Base-by-base conservation (phyloP, 2,329 filamentous ascomycete genomes). In the Westerdykella aurantiaca region DNA sequence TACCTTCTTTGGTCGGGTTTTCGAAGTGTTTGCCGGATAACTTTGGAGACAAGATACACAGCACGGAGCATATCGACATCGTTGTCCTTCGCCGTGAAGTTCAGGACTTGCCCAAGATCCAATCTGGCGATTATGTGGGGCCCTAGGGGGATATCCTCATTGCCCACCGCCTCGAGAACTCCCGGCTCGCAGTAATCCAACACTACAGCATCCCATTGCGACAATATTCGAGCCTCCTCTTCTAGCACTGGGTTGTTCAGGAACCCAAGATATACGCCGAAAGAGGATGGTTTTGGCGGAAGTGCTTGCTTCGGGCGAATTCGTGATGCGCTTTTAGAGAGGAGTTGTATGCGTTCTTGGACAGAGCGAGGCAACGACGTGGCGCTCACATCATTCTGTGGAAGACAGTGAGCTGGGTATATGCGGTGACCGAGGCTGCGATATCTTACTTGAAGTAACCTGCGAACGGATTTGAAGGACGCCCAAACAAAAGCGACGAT, bases 211-310 rank as follows among this genome's bases (percentile, higher is more conserved):
- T 65, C 59, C 62, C 61, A 68, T 58, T 57, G 56, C 21, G 56
- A 51, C 6, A 68, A 41, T 42, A 59, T 46, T 7, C 55, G 43
- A 10, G 23, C 46, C 38, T 66, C 61, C 14, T 60, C 54, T 33
- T 51, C 46, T 18, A 56, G 57, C 12, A 53, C 38, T 16, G 63
- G 64, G 29, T 31, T 53, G 31, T 42, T 58, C 13, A 68, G 40
- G 10, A 38, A 9, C 25, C 64, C 64, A 11, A 68, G 53, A 38
- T 64, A 67, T 31, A 67, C 63, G 14, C 63, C 64, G 42, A 68
- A 68, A 5, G 61, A 60, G 9, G 60, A 44, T 21, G 61, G 62
- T 44, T 66, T 64, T 21, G 53, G 25, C 6, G 52, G 52, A 18
- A 57, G 46, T 11, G 29, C 17, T 37, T 57, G 47, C n/a, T 47